phyloP scores from a whole-genome alignment of 495 filamentous ascomycete species.

The Lepraria neglecta region DNA sequence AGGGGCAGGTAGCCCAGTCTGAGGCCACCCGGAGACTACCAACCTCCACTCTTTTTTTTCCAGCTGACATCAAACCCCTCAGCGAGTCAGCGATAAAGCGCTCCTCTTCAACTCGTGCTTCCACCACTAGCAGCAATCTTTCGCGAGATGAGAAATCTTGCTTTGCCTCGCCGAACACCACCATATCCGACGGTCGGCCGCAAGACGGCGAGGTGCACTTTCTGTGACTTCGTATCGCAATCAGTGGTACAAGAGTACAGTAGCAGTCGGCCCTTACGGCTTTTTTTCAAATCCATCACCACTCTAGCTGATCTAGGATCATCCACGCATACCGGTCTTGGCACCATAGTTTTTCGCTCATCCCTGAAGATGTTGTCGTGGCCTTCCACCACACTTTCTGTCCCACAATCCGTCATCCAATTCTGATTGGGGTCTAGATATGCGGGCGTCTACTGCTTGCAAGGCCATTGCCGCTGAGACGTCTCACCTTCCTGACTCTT shows the following conservation, averaged over 20 bases:
- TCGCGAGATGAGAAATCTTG: slow-evolving; percentile 18
- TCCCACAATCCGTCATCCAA: slow-evolving; percentile 10
- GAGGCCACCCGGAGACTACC: background rate
- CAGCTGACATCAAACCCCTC: background rate
- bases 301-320: slow-evolving; percentile 18
- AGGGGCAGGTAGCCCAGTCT: slow-evolving; percentile 2
- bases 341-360: slow-evolving; percentile 11
- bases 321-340: slow-evolving; percentile 14
- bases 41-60: background rate
- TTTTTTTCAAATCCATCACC: slow-evolving; percentile 1
- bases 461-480: slow-evolving; percentile 15
- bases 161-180: slow-evolving; percentile 20
- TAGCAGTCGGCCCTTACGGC: slow-evolving; percentile 20
- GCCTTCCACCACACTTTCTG: slow-evolving; percentile 9
- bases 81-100: slow-evolving; percentile 12
- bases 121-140: background rate
- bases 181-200: slow-evolving; percentile 18
- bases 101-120: background rate
- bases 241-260: background rate
- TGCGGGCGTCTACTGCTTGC: slow-evolving; percentile 19
- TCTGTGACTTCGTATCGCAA: slow-evolving; percentile 6
- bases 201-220: slow-evolving; percentile 11
- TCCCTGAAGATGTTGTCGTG: slow-evolving; percentile 16
- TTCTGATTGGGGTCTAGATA: slow-evolving; percentile 15
- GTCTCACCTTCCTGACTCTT: slow-evolving; percentile 14